Percentiles rank a stretch among this genome's conserved stretches.
phyloP scores from a whole-genome alignment of 192 early-diverging fungal genomes.

The Backusella circina region DNA sequence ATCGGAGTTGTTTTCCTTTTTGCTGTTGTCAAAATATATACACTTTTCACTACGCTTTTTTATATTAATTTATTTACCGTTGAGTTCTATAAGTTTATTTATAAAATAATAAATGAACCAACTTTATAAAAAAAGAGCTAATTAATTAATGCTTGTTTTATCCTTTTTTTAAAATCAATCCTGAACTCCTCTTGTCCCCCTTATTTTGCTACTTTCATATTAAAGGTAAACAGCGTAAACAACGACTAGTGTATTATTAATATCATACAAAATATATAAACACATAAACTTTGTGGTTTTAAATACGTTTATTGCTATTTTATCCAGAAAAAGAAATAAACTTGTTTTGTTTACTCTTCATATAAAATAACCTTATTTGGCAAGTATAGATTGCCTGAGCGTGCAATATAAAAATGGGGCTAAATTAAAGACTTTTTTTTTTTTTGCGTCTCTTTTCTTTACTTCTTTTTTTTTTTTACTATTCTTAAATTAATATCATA shows the following conservation, averaged over 20 bases:
- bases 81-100: background rate
- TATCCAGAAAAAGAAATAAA: background rate
- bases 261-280: background rate
- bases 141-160: background rate
- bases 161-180: constrained; percentile 1
- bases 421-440: constrained; percentile 1
- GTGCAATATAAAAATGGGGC: constrained; percentile 6
- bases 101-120: background rate
- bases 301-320: background rate
- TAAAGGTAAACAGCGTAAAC: too few species aligned
- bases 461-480: background rate
- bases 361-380: background rate
- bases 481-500: background rate
- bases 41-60: background rate
- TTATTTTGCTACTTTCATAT: background rate
- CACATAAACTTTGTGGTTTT: background rate
- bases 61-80: background rate
- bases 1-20: background rate
- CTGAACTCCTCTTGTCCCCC: background rate
- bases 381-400: background rate
- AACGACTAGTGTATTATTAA: background rate
- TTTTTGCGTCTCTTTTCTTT: background rate
- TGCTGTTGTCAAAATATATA: background rate
- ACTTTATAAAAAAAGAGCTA: background rate
- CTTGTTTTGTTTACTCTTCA: constrained; percentile 1